Evolutionary conservation across 805 yeast genomes (phyloP), one percentile per base, ranked within the genome.

Genomic region (Starmerella riodocensis): DNA sequence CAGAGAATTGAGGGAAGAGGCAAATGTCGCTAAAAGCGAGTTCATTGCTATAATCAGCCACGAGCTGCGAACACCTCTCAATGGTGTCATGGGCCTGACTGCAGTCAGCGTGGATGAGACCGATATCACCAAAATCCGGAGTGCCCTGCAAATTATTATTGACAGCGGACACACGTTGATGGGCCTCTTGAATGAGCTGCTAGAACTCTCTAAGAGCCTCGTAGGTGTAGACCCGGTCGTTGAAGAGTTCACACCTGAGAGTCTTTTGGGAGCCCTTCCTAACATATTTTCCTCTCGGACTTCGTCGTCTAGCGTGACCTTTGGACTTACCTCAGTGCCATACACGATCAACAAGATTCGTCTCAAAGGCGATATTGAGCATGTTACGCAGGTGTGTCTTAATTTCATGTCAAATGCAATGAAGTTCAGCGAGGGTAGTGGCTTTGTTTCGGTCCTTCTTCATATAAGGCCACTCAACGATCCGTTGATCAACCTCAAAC

Each of bases 1-100:
- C 1, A 52, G 57, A 22, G 47, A 56, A 4, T 53, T 55, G 32
- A 66, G 69, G 3, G 66, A 61, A 35, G 73, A 80, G 32, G 98
- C 98, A 3, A 88, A 88, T 58, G 95, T 83, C 52, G 95, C 97
- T 2, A 91, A 91, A 55, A 83, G 95, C 9, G 84, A 84, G 17
- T 84, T 84, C 56, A 83, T 84, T 53, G 94, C 95, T 6, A 85
- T 84, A 53, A 84, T 84, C 23, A 82, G 94, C 0, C 95, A 84
- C 58, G 98, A 91, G 61, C 69, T 91, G 53, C 71, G 97, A 3
- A 91, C 98, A 0, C 98, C 98, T 2, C 63, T 91, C 47, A 91
- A 91, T 58, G 98, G 98, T 57, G 88, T 91, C 27, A 64, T 91
- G 43, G 98, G 98, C 42, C 83, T 91, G 93, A 81, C 97, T 0